Conservation (phyloP, 2,329 filamentous ascomycete genomes). For the Calonectria honghensis region DNA sequence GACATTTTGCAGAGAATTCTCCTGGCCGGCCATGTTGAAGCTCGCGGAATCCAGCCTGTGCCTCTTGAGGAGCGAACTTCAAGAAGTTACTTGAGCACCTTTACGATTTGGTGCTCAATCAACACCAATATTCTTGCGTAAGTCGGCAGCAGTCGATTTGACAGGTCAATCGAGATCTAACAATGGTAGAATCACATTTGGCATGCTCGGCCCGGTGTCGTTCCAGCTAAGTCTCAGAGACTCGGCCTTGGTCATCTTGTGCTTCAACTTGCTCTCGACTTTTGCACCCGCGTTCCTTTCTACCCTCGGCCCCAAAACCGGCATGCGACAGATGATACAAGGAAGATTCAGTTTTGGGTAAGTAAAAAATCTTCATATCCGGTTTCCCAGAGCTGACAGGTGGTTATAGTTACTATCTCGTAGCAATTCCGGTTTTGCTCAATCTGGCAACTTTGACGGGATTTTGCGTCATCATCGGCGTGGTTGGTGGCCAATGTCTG, state of each 20-base stretch:
- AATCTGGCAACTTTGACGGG: constrained; percentile 15
- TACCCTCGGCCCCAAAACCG: constrained; percentile 8
- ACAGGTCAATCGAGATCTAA: neutral
- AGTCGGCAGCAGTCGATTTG: neutral
- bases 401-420: neutral
- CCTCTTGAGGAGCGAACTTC: constrained; percentile 15
- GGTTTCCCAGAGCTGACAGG: neutral
- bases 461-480: constrained; percentile 16
- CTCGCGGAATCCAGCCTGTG: constrained; percentile 2
- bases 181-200: neutral
- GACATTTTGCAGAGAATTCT: neutral
- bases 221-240: constrained; percentile 1
- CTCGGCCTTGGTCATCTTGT: constrained; percentile 3
- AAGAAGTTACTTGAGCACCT: neutral
- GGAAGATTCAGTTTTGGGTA: constrained; percentile 21
- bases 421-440: neutral
- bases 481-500: neutral
- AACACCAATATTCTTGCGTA: constrained; percentile 23
- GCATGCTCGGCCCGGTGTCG: neutral
- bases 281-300: constrained; percentile 22
- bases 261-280: constrained; percentile 6
- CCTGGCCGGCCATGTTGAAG: constrained; percentile 2
- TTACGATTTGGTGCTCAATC: constrained; percentile 20
- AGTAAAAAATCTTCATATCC: too few species aligned
- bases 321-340: constrained; percentile 24